Evolutionary conservation across 352 stramenopile species (phyloP), one percentile per base, ranked within the genome.

Genomic region (Globisporangium cystogenes): DNA sequence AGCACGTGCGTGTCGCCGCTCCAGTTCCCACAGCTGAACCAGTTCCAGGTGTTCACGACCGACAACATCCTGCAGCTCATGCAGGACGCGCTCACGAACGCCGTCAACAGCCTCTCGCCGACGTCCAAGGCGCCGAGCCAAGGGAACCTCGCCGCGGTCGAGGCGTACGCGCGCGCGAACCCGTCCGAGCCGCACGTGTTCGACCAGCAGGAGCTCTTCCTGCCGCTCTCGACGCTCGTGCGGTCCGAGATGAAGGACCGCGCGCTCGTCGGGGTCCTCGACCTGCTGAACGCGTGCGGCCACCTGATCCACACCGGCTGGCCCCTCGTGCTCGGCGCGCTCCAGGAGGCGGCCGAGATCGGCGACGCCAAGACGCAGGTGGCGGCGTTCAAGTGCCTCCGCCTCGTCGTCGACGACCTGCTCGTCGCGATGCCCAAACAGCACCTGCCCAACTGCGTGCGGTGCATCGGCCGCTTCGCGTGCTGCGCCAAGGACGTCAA

Each of bases 321-420:
- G 82, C 79, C 80, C 6, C 49, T 89, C 31, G 62, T 94, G 8
- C 60, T 94, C n/a, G 59, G 68, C 16, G 68, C 79, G 18, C 65
- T 95, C 1, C 67, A 87, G 52, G 70, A 85, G 62, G 72, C 79
- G 18, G 83, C 74, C 10, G 79, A 86, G 21, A 60, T 74, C 21
- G 80, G 76, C 35, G 80, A 94, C 39, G 66, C 36, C 11, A 89
- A 89, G 67, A 89, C 81, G n/a, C 83, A 95, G 42, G 70, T 93
- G 26, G 57, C 80, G 23, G 82, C 83, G 47, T 99, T 99, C 70
- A 97, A 98, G 70, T 98, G 88, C 50, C 71, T 99, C 31, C 96
- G 98, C 27, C 70, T 99, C 15, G 97, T 99, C 51, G 90, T 98
- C 14, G 96, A 99, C 64, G 95, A 99, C 51, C 90, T 98, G 57